A percentile compares a stretch with the other conserved stretches of the same genome.
These are phyloP conservation scores for Amanita rimosa DNA, from an alignment of 768 basidiomycete species.

Conservation along the genomic window DNA sequence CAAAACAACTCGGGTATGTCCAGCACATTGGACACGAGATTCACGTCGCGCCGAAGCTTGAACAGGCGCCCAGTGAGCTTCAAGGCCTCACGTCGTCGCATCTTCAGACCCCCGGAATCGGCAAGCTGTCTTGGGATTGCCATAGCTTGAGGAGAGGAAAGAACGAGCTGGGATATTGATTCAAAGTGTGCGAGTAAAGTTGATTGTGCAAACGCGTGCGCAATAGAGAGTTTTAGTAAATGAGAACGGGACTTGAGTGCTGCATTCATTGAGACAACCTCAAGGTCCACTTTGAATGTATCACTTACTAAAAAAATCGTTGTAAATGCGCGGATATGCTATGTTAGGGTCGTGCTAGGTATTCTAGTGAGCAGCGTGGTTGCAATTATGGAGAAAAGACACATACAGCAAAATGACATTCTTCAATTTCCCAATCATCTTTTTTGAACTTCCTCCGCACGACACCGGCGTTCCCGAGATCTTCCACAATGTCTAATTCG, in stretches of 20 bases:
- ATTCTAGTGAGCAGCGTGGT: background rate
- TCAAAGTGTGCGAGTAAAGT: slow-evolving; percentile 88
- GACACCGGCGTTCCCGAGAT: slow-evolving; percentile 61
- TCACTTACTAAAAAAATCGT: slow-evolving; percentile 86
- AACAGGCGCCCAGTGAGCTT: slow-evolving; percentile 81
- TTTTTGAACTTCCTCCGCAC: slow-evolving; percentile 51
- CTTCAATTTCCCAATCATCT: slow-evolving; percentile 84
- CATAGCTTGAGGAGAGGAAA: slow-evolving; percentile 66
- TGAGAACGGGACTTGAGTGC: slow-evolving; percentile 90
- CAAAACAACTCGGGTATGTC: slow-evolving; percentile 94
- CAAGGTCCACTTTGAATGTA: background rate
- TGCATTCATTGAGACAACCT: slow-evolving; percentile 17
- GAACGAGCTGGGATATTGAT: slow-evolving; percentile 59
- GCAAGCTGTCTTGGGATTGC: slow-evolving; percentile 83
- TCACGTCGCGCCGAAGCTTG: slow-evolving; percentile 81
- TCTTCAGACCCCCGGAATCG: slow-evolving; percentile 57
- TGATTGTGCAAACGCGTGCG: slow-evolving; percentile 91
- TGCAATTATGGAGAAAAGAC: background rate
- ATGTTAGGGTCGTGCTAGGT: slow-evolving; percentile 73
- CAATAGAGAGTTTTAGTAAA: slow-evolving; percentile 83
- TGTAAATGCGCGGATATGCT: slow-evolving; percentile 84
- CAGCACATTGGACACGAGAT: slow-evolving; percentile 85
- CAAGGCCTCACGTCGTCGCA: slow-evolving; percentile 75
- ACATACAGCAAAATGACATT: slow-evolving; percentile 80
- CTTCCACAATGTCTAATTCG: slow-evolving; percentile 78